Percentiles rank a stretch among this genome's conserved stretches.
phyloP scores from a whole-genome alignment of 805 yeast genomes.

The Phaffomyces thermotolerans region DNA sequence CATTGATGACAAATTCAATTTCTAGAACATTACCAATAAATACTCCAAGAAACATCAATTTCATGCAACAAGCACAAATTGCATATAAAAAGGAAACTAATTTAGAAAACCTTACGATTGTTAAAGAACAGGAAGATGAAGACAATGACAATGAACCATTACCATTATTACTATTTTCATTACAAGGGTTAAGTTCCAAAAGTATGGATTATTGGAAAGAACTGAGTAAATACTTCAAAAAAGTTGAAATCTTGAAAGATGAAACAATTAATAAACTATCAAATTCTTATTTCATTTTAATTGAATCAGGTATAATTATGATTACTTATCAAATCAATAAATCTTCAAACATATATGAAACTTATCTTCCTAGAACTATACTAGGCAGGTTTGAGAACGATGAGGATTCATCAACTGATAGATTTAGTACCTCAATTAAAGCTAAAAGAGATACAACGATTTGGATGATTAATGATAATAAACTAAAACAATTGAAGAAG shows the following conservation, averaged over 20 bases:
- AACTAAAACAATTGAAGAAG: slow-evolving; percentile 38
- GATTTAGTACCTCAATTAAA: slow-evolving; percentile 39
- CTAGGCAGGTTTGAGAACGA: slow-evolving; percentile 36
- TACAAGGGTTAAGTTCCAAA: slow-evolving; percentile 35
- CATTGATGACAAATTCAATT: not conserved
- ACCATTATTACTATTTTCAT: slow-evolving; percentile 38
- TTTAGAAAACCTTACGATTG: slow-evolving; percentile 11
- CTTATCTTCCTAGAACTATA: slow-evolving; percentile 48
- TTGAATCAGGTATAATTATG: slow-evolving; percentile 50
- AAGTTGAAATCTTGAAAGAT: slow-evolving; percentile 43
- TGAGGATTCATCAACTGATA: slow-evolving; percentile 25
- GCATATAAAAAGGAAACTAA: slow-evolving; percentile 25
- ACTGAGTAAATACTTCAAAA: slow-evolving; percentile 49
- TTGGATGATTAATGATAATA: slow-evolving; percentile 55
- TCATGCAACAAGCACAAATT: slow-evolving; percentile 33
- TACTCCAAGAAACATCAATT: slow-evolving; percentile 36
- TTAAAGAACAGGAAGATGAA: not conserved
- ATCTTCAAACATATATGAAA: slow-evolving; percentile 29
- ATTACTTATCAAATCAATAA: slow-evolving; percentile 42
- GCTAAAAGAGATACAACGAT: slow-evolving; percentile 57
- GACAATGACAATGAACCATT: slow-evolving; percentile 24
- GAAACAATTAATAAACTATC: slow-evolving; percentile 38
- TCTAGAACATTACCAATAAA: slow-evolving; percentile 16
- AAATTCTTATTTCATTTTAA: slow-evolving; percentile 40
- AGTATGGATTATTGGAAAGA: slow-evolving; percentile 55